A percentile compares a stretch with the other conserved stretches of the same genome.
Evolutionary conservation across 208 protist species (phyloP).

Genomic region (Acanthamoeba rhysodes): DNA sequence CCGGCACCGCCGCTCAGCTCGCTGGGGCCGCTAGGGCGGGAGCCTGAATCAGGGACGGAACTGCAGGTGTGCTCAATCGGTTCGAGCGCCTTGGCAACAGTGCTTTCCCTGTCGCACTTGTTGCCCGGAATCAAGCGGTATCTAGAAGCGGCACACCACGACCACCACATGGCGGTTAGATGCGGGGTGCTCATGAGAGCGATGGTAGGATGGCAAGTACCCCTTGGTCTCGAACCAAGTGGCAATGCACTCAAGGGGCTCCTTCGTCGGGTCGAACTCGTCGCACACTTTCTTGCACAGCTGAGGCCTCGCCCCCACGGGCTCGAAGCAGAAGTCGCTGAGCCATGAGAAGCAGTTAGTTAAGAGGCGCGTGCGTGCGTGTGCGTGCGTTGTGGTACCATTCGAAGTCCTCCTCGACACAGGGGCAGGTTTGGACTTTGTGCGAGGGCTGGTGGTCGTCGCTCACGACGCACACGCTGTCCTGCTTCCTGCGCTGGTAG

Average conservation of each 20-base stretch:
- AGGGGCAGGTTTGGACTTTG: neutral
- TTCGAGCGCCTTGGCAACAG: neutral
- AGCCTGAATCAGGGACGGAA: neutral
- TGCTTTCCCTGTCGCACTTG: neutral
- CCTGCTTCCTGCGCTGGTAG: conserved; percentile 49
- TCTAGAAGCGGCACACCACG: neutral
- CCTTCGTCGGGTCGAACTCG: conserved; percentile 46
- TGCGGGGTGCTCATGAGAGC: too few relatives aligned
- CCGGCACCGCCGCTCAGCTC: neutral
- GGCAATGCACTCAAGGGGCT: neutral
- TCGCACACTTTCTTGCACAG: neutral
- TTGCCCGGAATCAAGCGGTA: conserved; percentile 39
- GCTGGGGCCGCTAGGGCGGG: neutral
- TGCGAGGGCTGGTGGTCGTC: neutral
- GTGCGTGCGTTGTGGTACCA: neutral
- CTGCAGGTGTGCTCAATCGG: neutral
- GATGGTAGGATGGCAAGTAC: neutral
- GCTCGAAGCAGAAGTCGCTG: conserved; percentile 1
- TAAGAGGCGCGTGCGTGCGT: neutral
- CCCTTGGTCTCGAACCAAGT: conserved; percentile 17
- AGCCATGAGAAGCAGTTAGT: neutral
- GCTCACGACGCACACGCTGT: conserved; percentile 27
- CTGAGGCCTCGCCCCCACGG: neutral
- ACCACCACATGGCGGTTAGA: too few relatives aligned
- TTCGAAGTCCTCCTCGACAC: conserved; percentile 58